Evolutionary conservation across 768 basidiomycete genomes (phyloP), one percentile per base, ranked within the genome.

Genomic region (Pholiota microspora): DNA sequence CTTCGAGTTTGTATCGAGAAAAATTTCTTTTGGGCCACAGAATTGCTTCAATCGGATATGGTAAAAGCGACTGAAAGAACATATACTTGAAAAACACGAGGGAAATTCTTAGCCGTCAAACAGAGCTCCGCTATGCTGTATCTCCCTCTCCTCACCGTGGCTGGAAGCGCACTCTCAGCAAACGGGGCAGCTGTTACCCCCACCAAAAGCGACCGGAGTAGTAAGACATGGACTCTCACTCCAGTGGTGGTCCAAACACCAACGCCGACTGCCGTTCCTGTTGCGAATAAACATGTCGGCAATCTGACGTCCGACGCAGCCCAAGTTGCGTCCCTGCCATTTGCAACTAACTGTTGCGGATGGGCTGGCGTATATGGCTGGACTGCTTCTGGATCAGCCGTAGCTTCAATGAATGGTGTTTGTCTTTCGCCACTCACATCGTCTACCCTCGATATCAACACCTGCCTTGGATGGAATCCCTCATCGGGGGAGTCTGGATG

Each of bases 321-420:
- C 21, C 24, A 38, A 18, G 36, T 38, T 23, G 54, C 54, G 13
- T 55, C 54, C 21, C 47, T 40, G 12, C 36, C 36, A 4, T 55
- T 49, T 35, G 47, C 38, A 5, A 55, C 54, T 9, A 32, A n/a
- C 9, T 55, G 54, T 23, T 55, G 54, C n/a, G 54, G 54, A 18
- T 55, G 54, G 54, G 54, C 45, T 6, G 54, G 54, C 7, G 25
- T 44, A 9, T 55, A 38, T 24, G 54, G 54, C 6, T 55, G 54
- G 54, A 34, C 28, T 5, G 54, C 36, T 4, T 15, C 7, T 2
- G 36, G 36, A n/a, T 4, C 36, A 2, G 9, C n/a, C n/a, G n/a
- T 38, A 2, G 36, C 36, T 10, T 7, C 10, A 18, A 38, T 38
- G 36, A n/a, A 12, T 16, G 36, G 36, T 4, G 36, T 16, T 18